Base-by-base conservation (phyloP, 441 rosid genomes). In the Gossypium gossypioides region DNA sequence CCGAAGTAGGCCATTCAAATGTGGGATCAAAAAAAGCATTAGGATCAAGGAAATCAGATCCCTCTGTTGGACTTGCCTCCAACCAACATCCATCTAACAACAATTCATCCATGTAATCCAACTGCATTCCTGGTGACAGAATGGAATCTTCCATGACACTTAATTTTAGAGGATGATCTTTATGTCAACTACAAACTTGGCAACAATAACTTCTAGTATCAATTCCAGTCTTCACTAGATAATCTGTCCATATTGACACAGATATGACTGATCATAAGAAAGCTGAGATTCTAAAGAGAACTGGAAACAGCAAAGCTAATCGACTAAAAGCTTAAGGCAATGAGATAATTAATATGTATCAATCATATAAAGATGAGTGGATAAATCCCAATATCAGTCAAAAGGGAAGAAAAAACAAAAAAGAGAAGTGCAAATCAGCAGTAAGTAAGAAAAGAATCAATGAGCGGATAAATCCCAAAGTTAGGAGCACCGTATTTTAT, bases 51-150 rank as follows among this genome's bases (percentile, higher is more conserved):
- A 87, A 88, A 75, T 88, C 97, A 56, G 93, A 90, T 80, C 92
- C 96, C 72, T 86, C 89, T 19, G 16, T 46, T 46, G 52, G 15
- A 13, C 86, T 78, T 37, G 92, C 76, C 80, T 93, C 95, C 76
- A 91, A 73, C 96, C 98, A 93, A 84, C 90, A 93, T 32, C 98
- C 98, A 50, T 89, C 92, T 24, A 89, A 78, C 57, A 93, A 74
- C 74, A 93, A 78, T 18, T 89, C 91, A 79, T 93, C 86, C 87
- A 90, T 86, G 81, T 37, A 84, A 37, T 87, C 92, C 32, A 80
- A 74, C 69, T 91, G 93, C 96, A 88, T 87, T 44, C 79, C 82
- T 3, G 86, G 75, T 58, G 86, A 82, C 21, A 84, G 81, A 74
- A 74, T 54, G 67, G 77, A 71, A 69, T 88, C 89, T 72, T 86